Percentiles rank a stretch among this genome's conserved stretches.
phyloP scores from a whole-genome alignment of 352 stramenopile species.

The Plasmopara muralis region DNA sequence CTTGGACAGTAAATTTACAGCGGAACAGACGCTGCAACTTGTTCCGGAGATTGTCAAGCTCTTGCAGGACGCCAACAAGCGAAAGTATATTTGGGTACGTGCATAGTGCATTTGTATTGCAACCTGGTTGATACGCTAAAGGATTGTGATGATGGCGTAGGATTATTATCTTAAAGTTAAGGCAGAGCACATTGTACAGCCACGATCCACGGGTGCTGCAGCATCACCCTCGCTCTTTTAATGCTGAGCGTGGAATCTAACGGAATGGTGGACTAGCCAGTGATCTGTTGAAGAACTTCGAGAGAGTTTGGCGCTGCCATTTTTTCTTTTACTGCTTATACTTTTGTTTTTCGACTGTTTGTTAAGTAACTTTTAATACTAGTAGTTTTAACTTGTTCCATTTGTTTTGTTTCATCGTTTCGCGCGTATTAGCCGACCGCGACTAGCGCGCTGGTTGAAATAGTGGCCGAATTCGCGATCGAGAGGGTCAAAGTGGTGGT shows the following conservation, averaged over 20 bases:
- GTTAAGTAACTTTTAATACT: constrained; percentile 4
- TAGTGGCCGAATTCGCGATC: constrained; percentile 39
- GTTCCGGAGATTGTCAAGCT: constrained; percentile 81
- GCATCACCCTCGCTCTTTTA: constrained; percentile 68
- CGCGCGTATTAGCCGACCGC: constrained; percentile 4
- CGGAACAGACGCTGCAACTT: constrained; percentile 62
- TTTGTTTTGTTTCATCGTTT: constrained; percentile 6
- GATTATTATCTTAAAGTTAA: constrained; percentile 76
- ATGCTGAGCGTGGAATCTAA: constrained; percentile 8
- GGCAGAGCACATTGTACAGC: constrained; percentile 30
- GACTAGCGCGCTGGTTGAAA: constrained; percentile 19
- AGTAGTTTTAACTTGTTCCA: constrained; percentile 7
- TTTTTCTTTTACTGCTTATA: constrained; percentile 11
- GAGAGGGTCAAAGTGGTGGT: constrained; percentile 18
- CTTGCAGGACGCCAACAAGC: constrained; percentile 75
- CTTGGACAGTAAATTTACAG: constrained; percentile 61
- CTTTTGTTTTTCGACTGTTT: not conserved
- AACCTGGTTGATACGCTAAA: constrained; percentile 2
- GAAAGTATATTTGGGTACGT: constrained; percentile 79
- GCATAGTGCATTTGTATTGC: not conserved
- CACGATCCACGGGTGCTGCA: constrained; percentile 18
- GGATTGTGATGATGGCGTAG: constrained; percentile 18
- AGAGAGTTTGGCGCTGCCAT: constrained; percentile 19
- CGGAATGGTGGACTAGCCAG: not conserved
- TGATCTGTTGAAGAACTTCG: constrained; percentile 7